phyloP scores from a whole-genome alignment of 176 grass and related monocot genomes.

The Aegilops speltoides region DNA sequence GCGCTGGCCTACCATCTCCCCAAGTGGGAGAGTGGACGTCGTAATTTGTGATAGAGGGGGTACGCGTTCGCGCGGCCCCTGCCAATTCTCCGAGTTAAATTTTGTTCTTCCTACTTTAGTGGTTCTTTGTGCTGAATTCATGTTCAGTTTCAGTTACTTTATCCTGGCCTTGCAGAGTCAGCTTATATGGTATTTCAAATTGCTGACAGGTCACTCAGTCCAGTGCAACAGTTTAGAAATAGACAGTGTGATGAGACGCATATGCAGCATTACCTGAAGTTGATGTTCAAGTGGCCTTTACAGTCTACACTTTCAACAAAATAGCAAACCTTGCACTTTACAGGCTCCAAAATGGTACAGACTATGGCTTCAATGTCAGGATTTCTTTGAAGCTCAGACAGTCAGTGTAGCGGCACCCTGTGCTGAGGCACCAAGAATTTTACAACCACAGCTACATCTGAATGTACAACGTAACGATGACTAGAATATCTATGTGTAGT shows the following conservation, averaged over 20 bases:
- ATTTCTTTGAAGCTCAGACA: not conserved
- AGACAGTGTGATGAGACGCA: no score
- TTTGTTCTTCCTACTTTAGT: not conserved
- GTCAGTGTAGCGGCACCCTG: not conserved
- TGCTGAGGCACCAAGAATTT: not conserved
- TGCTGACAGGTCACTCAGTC: no score
- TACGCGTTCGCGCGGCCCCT: conserved; percentile 48
- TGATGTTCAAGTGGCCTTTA: no score
- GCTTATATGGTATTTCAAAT: no score
- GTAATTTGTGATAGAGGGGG: conserved; percentile 53
- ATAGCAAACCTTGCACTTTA: not conserved
- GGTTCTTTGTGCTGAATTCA: no score
- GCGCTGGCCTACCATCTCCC: conserved; percentile 36
- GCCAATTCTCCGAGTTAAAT: not conserved
- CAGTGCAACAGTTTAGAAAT: no score
- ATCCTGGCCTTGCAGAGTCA: no score
- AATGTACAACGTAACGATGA: conserved; percentile 28
- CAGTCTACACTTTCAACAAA: not conserved
- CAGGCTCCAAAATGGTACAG: not conserved
- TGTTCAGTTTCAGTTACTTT: no score
- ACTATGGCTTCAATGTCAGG: not conserved
- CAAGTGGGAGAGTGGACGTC: conserved; percentile 44
- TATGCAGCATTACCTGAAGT: no score
- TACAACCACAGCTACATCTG: not conserved
- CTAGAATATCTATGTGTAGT: conserved; percentile 5